Conservation (phyloP, 306 rosid genomes). For the Lathyrus oleraceus region DNA sequence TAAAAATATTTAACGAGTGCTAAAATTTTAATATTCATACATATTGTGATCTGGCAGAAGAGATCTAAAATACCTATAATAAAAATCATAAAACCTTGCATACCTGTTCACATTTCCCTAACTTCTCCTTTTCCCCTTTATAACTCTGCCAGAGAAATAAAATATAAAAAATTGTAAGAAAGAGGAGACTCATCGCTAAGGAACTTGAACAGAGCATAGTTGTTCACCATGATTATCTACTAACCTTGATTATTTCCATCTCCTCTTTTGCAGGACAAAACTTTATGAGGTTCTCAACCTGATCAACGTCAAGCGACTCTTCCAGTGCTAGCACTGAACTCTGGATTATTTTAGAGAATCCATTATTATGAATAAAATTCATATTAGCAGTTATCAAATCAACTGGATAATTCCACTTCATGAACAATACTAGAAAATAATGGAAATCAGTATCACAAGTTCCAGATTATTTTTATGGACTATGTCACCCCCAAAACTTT, state of each 20-base stretch:
- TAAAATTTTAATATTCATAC: slow-evolving; percentile 25
- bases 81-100: slow-evolving; percentile 26
- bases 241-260: slow-evolving; percentile 86
- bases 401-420: slow-evolving; percentile 21
- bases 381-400: slow-evolving; percentile 21
- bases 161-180: slow-evolving; percentile 35
- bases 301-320: slow-evolving; percentile 75
- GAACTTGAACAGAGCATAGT: slow-evolving; percentile 34
- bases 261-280: slow-evolving; percentile 94
- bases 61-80: slow-evolving; percentile 28
- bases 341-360: slow-evolving; percentile 47
- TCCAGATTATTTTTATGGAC: not conserved
- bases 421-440: slow-evolving; percentile 28
- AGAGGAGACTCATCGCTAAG: slow-evolving; percentile 1
- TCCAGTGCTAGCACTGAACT: slow-evolving; percentile 78
- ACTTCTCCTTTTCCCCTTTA: slow-evolving; percentile 78
- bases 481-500: slow-evolving; percentile 12
- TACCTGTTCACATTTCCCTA: slow-evolving; percentile 98
- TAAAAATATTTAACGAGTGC: not conserved
- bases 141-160: slow-evolving; percentile 56
- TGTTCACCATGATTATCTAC: slow-evolving; percentile 31
- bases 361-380: slow-evolving; percentile 29
- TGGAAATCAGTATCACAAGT: slow-evolving; percentile 2
- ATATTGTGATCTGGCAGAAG: slow-evolving; percentile 3
- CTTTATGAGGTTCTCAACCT: slow-evolving; percentile 88